Conservation (phyloP, 257 asterid genomes). For the Handroanthus guayacan region DNA sequence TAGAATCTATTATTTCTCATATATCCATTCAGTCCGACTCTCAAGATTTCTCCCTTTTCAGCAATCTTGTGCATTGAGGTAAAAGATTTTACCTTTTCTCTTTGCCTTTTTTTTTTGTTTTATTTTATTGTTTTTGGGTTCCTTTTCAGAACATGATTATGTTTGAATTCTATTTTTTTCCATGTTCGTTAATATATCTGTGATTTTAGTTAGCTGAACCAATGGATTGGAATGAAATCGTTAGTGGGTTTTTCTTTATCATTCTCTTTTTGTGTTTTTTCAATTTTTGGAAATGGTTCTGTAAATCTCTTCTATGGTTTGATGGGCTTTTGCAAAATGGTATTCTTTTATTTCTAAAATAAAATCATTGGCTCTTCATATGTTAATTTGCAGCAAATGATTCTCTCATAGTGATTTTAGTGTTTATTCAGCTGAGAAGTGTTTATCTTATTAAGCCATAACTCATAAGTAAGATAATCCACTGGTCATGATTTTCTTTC, state of each 20-base stretch:
- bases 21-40: background rate
- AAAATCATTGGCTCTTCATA: background rate
- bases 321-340: conserved; percentile 24
- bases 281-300: background rate
- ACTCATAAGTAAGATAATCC: background rate
- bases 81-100: conserved; percentile 23
- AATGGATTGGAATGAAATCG: conserved; percentile 11
- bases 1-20: background rate
- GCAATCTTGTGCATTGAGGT: conserved; percentile 36
- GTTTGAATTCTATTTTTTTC: conserved; percentile 1
- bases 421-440: conserved; percentile 19
- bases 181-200: background rate
- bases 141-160: background rate
- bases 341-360: background rate
- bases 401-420: background rate
- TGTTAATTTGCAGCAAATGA: conserved; percentile 7
- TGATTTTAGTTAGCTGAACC: background rate
- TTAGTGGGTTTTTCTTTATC: background rate
- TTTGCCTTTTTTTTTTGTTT: background rate
- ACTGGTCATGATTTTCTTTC: conserved; percentile 12
- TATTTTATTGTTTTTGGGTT: background rate
- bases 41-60: conserved; percentile 19
- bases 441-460: background rate
- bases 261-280: background rate
- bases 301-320: background rate